Evolutionary conservation across 1,284 basidiomycete genomes (phyloP).

Genomic region (Thecaphora thlaspeos): DNA sequence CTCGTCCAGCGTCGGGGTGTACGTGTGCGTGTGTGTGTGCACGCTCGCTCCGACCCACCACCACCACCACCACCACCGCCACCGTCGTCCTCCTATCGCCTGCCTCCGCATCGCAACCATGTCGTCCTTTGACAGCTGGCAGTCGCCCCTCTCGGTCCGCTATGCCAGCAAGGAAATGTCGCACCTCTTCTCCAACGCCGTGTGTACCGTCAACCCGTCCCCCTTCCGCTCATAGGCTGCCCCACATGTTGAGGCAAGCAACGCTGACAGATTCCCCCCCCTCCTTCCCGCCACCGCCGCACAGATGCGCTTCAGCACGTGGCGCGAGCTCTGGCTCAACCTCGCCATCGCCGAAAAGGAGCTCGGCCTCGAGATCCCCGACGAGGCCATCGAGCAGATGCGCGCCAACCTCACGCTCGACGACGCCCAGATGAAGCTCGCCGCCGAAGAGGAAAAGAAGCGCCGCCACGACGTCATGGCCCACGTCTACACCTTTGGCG

Average conservation of each 20-base stretch:
- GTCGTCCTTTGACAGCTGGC: conserved; percentile 49
- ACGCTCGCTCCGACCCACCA: not conserved
- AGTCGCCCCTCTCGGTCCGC: conserved; percentile 62
- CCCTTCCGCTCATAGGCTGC: no score
- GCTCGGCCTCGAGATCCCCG: conserved; percentile 83
- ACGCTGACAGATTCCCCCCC: no score
- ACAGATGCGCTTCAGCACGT: conserved; percentile 93
- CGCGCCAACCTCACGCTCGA: conserved; percentile 79
- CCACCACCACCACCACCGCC: not conserved
- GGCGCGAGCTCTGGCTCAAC: conserved; percentile 93
- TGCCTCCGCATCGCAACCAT: no score
- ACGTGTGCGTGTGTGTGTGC: not conserved
- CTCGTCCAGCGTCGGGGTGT: no score
- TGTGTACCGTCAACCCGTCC: no score
- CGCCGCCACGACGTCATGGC: conserved; percentile 99
- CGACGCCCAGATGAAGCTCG: conserved; percentile 84
- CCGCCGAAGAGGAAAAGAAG: conserved; percentile 93
- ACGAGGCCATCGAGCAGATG: conserved; percentile 93
- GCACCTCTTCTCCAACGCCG: conserved; percentile 85
- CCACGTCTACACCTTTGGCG: conserved; percentile 95
- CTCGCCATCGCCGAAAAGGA: conserved; percentile 95
- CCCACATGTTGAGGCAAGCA: no score
- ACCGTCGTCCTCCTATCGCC: no score
- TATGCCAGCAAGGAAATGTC: conserved; percentile 99
- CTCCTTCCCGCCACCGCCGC: not conserved